phyloP scores from a whole-genome alignment of 257 asterid species.

The Ehretia macrophylla region DNA sequence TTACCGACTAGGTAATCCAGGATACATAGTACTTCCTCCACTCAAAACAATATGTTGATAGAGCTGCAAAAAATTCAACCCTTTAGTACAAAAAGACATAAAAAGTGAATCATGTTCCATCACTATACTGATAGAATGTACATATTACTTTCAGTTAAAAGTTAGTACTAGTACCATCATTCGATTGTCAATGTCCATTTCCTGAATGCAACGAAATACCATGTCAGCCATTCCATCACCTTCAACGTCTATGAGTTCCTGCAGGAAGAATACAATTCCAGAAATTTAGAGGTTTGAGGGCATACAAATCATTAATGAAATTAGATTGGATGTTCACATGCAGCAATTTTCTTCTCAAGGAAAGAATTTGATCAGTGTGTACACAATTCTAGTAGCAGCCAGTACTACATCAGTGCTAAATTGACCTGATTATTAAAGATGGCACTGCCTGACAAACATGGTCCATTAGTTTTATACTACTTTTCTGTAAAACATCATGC shows the following conservation, averaged over 20 bases:
- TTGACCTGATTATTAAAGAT: neutral
- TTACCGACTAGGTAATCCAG: slow-evolving; percentile 99
- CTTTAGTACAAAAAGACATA: neutral
- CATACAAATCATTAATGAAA: neutral
- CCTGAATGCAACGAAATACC: slow-evolving; percentile 98
- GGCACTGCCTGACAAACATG: neutral
- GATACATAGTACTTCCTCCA: slow-evolving; percentile 99
- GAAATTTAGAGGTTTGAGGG: neutral
- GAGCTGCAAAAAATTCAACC: slow-evolving; percentile 49
- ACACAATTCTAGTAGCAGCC: neutral
- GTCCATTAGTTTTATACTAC: neutral
- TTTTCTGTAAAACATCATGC: neutral
- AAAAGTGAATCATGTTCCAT: slow-evolving; percentile 8
- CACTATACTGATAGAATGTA: slow-evolving; percentile 20
- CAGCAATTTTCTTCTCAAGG: neutral
- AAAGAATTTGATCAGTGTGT: neutral
- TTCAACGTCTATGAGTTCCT: slow-evolving; percentile 98
- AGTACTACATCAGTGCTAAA: neutral
- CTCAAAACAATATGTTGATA: slow-evolving; percentile 95
- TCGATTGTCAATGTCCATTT: slow-evolving; percentile 97
- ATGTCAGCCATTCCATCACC: slow-evolving; percentile 99
- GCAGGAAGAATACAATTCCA: slow-evolving; percentile 15
- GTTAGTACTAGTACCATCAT: slow-evolving; percentile 64
- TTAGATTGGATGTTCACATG: neutral
- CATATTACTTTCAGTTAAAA: slow-evolving; percentile 16